phyloP scores from a whole-genome alignment of 768 basidiomycete species.

The Plicaturopsis crispa region DNA sequence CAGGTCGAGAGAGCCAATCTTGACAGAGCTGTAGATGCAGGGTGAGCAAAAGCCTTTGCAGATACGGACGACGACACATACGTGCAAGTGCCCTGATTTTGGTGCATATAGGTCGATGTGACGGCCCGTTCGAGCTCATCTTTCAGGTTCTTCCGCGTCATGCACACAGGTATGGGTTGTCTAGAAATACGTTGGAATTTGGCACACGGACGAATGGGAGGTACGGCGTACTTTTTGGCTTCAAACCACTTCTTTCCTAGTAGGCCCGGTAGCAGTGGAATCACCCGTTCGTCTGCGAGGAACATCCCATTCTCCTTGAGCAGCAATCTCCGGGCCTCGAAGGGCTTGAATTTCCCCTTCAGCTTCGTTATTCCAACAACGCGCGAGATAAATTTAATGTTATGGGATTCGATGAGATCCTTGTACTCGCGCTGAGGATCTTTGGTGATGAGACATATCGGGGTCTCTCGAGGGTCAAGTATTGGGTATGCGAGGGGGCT shows the following conservation, averaged over 20 bases:
- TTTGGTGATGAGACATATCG: constrained; percentile 90
- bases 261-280: constrained; percentile 80
- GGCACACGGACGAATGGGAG: background rate
- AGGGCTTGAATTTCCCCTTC: constrained; percentile 87
- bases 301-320: constrained; percentile 89
- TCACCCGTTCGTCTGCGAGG: constrained; percentile 85
- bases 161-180: constrained; percentile 91
- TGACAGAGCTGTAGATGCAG: constrained; percentile 56
- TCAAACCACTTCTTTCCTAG: constrained; percentile 89
- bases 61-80: constrained; percentile 32
- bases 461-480: constrained; percentile 72
- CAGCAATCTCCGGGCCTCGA: constrained; percentile 74
- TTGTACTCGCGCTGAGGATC: constrained; percentile 97
- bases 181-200: constrained; percentile 31
- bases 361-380: constrained; percentile 90
- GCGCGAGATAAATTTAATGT: constrained; percentile 84
- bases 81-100: constrained; percentile 91
- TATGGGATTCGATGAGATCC: constrained; percentile 70
- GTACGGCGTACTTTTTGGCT: constrained; percentile 78
- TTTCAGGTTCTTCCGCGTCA: constrained; percentile 86
- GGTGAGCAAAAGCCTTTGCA: background rate
- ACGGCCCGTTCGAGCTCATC: constrained; percentile 88
- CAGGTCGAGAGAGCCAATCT: constrained; percentile 56
- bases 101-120: constrained; percentile 92
- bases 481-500: constrained; percentile 45